A percentile compares a stretch with the other conserved stretches of the same genome.
These are phyloP conservation scores for Sordaria brevicollis DNA, from an alignment of 495 filamentous ascomycete species.

Conservation along the genomic window DNA sequence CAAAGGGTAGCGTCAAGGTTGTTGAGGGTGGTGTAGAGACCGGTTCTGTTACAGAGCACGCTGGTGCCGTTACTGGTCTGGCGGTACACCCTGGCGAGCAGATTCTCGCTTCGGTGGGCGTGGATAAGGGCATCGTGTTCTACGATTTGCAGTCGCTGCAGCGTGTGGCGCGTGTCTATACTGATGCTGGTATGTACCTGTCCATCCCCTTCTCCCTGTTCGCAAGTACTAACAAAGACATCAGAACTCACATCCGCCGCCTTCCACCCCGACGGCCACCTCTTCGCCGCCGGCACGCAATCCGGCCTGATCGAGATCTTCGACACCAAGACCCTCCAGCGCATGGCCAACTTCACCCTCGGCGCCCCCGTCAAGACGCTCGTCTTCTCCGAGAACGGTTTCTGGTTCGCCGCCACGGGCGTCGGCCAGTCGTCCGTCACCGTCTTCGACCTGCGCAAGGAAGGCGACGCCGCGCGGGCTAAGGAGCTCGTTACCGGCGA, in stretches of 20 bases:
- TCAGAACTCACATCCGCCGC: constrained; percentile 65
- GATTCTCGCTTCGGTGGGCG: constrained; percentile 77
- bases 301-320: constrained; percentile 77
- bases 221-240: constrained; percentile 24
- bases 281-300: constrained; percentile 73
- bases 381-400: constrained; percentile 94
- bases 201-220: not conserved
- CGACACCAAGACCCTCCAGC: constrained; percentile 61
- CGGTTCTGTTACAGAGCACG: constrained; percentile 61
- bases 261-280: constrained; percentile 93
- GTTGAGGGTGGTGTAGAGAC: constrained; percentile 59
- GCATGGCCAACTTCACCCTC: constrained; percentile 60
- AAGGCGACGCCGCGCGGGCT: constrained; percentile 58
- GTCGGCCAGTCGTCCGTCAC: constrained; percentile 64
- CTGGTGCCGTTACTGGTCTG: constrained; percentile 66
- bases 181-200: constrained; percentile 60
- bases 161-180: constrained; percentile 66
- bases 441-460: constrained; percentile 86
- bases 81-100: constrained; percentile 76
- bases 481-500: constrained; percentile 79
- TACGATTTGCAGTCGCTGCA: constrained; percentile 66
- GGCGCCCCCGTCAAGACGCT: constrained; percentile 59
- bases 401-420: constrained; percentile 74
- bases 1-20: constrained; percentile 67
- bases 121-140: constrained; percentile 87